These are phyloP conservation scores for Tetrapisispora iriomotensis DNA, from an alignment of 805 yeast genomes.

Conservation along the genomic window DNA sequence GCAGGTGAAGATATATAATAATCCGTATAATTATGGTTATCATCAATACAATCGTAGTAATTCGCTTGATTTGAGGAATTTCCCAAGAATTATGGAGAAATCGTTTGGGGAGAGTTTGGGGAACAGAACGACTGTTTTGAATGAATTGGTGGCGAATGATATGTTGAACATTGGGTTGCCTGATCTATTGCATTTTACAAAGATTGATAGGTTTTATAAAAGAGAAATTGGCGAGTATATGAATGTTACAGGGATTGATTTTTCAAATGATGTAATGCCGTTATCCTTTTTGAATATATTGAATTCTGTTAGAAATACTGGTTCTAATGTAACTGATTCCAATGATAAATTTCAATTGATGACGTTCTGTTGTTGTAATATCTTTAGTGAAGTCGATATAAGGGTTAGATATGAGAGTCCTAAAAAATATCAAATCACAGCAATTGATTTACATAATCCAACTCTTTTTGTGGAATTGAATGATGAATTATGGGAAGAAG, in stretches of 20 bases:
- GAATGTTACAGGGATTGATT: conserved; percentile 39
- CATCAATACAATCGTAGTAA: background rate
- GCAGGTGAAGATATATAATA: background rate
- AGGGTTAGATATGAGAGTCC: conserved; percentile 44
- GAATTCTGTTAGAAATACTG: conserved; percentile 15
- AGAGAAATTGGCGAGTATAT: conserved; percentile 42
- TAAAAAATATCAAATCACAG: conserved; percentile 23
- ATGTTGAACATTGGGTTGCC: conserved; percentile 58
- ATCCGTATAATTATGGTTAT: background rate
- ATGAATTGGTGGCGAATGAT: conserved; percentile 10
- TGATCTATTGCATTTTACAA: conserved; percentile 46
- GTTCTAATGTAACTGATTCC: conserved; percentile 2
- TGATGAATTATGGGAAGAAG: conserved; percentile 46
- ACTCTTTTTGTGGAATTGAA: conserved; percentile 16
- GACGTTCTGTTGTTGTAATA: conserved; percentile 63
- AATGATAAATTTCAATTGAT: conserved; percentile 18
- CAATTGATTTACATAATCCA: conserved; percentile 19
- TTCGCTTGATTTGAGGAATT: conserved; percentile 9
- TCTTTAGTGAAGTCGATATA: conserved; percentile 63
- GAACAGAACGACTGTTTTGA: conserved; percentile 16
- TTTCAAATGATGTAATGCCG: conserved; percentile 37
- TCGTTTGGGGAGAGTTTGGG: conserved; percentile 27
- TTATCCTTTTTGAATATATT: conserved; percentile 38
- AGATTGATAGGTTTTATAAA: conserved; percentile 33
- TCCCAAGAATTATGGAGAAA: conserved; percentile 23